phyloP scores from a whole-genome alignment of 768 basidiomycete species.

The Boletus sp. region DNA sequence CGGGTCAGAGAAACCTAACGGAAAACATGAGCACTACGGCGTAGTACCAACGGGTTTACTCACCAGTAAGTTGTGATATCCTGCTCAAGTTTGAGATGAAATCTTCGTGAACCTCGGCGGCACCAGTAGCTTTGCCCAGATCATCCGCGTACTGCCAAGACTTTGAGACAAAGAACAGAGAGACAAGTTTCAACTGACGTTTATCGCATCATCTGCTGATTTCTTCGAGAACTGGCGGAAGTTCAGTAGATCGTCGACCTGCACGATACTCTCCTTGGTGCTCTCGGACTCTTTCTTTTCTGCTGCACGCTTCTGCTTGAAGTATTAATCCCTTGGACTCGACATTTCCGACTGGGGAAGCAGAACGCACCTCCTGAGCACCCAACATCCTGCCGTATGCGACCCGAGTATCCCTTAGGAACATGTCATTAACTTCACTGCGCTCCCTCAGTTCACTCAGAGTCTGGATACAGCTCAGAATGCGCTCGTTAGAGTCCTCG shows the following conservation, averaged over 20 bases:
- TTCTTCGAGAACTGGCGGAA: slow-evolving; percentile 98
- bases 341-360: neutral
- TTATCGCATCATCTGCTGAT: slow-evolving; percentile 72
- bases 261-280: slow-evolving; percentile 63
- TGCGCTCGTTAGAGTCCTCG: slow-evolving; percentile 95
- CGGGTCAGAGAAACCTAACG: slow-evolving; percentile 90
- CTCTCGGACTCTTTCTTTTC: slow-evolving; percentile 88
- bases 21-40: neutral
- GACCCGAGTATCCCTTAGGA: slow-evolving; percentile 82
- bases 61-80: slow-evolving; percentile 91
- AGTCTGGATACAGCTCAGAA: slow-evolving; percentile 94
- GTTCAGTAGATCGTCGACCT: slow-evolving; percentile 88
- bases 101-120: slow-evolving; percentile 82
- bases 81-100: slow-evolving; percentile 92
- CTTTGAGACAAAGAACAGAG: neutral
- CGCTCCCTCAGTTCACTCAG: slow-evolving; percentile 73
- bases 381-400: slow-evolving; percentile 96
- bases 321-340: neutral
- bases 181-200: slow-evolving; percentile 42
- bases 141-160: slow-evolving; percentile 77
- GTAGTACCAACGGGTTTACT: slow-evolving; percentile 9
- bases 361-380: slow-evolving; percentile 75
- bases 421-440: slow-evolving; percentile 62
- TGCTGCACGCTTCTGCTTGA: slow-evolving; percentile 72
- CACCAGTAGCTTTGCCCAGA: slow-evolving; percentile 84